Base-by-base conservation (phyloP, 2,329 filamentous ascomycete species). In the Hortaea werneckii region DNA sequence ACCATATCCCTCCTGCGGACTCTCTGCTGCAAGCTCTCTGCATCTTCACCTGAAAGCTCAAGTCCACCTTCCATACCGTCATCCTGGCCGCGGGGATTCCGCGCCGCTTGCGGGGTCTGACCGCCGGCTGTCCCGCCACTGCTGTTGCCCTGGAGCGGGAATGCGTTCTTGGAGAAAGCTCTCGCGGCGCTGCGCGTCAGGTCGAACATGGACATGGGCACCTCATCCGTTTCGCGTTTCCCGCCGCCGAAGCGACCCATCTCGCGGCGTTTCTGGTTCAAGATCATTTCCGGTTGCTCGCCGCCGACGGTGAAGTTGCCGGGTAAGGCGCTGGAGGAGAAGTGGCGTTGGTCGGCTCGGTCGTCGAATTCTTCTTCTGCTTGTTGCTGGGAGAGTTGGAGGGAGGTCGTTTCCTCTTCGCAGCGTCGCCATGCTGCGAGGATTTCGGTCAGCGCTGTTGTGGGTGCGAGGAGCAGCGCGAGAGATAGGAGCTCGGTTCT, bases 401-500 rank as follows among this genome's bases (percentile, higher is more conserved):
- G 73, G 0, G 74, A 73, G 42, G 82, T 81, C 42, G 87, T 77
- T 60, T 90, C 84, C 56, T 87, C 82, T 58, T 94, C 86, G 53
- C 84, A 88, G 39, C 83, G 75, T 9, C 83, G 78, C 71, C 85
- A 92, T 1, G 79, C 80, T 42, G 79, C 81, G 3, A 92, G 68
- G 10, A 92, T 84, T 53, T 87, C 83, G 48, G 85, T 80, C 0
- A 92, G 73, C 9, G 83, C 79, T 0, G 74, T 69, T 0, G 79
- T 67, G 1, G 86, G 87, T 0, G 85, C 85, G 42, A 89, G 76
- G 6, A 86, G 76, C 12, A 92, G 71, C 1, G 87, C 84, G 9
- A 83, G 80, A 1, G 83, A 80, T 2, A 94, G 71, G 34, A 88
- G 83, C 56, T 90, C 87, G 60, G 88, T 85, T 20, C 86, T 79